Base-by-base conservation (phyloP, 2,329 filamentous ascomycete species). In the Botryosphaeria dothidea region DNA sequence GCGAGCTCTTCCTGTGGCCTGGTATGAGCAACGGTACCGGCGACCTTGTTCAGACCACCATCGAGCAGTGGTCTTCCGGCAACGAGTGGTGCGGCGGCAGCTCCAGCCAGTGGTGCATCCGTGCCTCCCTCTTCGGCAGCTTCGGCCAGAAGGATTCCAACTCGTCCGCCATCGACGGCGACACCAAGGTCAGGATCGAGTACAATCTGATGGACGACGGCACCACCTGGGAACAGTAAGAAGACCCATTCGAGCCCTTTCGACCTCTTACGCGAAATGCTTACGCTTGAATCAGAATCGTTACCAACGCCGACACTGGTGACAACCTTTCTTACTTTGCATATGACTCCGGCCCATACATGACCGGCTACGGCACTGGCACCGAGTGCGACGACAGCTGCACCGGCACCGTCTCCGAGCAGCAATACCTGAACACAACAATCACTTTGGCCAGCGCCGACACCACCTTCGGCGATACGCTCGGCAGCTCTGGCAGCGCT, bases 21-120 rank as follows among this genome's bases (percentile, higher is more conserved):
- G 79, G 79, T 4, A 81, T 81, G 77, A 79, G 76, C 61, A 82
- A 81, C 67, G 78, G 79, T 43, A 82, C 79, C 3, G 78, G 79
- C 1, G 75, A 81, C 57, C 70, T 81, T 17, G 69, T 81, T 51
- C 79, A 81, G 66, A 78, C 78, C 0, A 81, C 78, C 0, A 70
- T 81, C 4, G 78, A 82, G 67, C 75, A 73, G 21, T 81, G 78
- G 79, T 66, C 74, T 7, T 71, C 72, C 45, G 62, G 49, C 52
- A 81, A 81, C 67, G 68, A 68, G 15, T 81, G 78, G 79, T 81
- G 79, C 66, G 78, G 79, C 43, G 79, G 77, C 8, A 65, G 46
- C 4, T 67, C 71, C 2, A 78, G 76, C 5, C 71, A 81, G 68
- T 81, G 77, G 77, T 81, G 77, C 67, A 74, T 81, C 6, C 74